A percentile compares a stretch with the other conserved stretches of the same genome.
These are phyloP conservation scores for Mimosa bimucronata DNA, from an alignment of 306 rosid genomes.

Conservation along the genomic window DNA sequence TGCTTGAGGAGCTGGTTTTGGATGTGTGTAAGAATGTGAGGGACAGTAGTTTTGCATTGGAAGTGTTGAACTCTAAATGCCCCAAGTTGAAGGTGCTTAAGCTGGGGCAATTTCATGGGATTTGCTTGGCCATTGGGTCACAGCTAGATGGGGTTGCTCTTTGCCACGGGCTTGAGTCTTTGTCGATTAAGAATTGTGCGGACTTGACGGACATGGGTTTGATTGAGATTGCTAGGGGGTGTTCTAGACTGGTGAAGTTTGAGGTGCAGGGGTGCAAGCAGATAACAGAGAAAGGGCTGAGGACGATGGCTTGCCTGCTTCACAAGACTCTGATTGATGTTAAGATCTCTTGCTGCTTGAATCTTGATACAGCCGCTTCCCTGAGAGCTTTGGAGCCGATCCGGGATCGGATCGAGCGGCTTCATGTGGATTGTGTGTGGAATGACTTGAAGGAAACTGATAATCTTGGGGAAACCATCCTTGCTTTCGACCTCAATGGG, in stretches of 20 bases:
- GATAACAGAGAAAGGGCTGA: constrained; percentile 68
- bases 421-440: constrained; percentile 92
- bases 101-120: constrained; percentile 83
- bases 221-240: constrained; percentile 89
- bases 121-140: constrained; percentile 75
- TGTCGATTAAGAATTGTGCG: constrained; percentile 64
- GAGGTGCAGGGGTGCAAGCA: constrained; percentile 75
- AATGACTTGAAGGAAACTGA: constrained; percentile 43
- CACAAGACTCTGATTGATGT: constrained; percentile 61
- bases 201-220: constrained; percentile 90
- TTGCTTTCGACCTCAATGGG: constrained; percentile 45
- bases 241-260: constrained; percentile 63
- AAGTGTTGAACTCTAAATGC: constrained; percentile 66
- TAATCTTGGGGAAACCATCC: constrained; percentile 33
- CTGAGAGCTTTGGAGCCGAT: constrained; percentile 76
- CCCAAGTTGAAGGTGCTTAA: constrained; percentile 64
- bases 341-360: constrained; percentile 68
- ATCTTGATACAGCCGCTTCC: constrained; percentile 59
- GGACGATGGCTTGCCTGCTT: constrained; percentile 73
- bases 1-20: constrained; percentile 76
- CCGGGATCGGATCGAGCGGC: constrained; percentile 62
- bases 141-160: constrained; percentile 81
- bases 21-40: constrained; percentile 82
- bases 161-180: constrained; percentile 72
- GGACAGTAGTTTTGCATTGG: constrained; percentile 73